Base-by-base conservation (phyloP, 768 basidiomycete genomes). In the Xerocomellus dryophilus region DNA sequence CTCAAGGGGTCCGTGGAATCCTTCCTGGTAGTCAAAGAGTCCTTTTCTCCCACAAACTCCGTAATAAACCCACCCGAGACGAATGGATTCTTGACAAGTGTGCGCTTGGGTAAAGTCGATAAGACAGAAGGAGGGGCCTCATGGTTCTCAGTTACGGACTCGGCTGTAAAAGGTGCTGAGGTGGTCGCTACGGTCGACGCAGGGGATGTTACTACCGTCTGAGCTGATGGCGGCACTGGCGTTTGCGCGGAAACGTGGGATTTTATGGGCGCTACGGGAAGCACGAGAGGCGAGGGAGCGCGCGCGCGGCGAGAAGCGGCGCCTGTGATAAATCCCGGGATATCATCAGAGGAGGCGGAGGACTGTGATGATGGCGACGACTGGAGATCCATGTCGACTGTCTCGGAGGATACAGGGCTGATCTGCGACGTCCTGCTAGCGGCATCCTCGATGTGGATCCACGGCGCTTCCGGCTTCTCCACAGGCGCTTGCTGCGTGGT, bases 41-140 rank as follows among this genome's bases (percentile, higher is more conserved):
- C 61, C 18, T 62, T 63, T 34, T 59, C 59, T 18, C 69, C 71
- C 31, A 71, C 70, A 34, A 80, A 79, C 46, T 77, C 77, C 14
- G 75, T 76, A 52, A 79, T 66, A 43, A 78, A 76, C 18, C 80
- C 78, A n/a, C 73, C 76, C 10, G 79, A 79, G 11, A 81, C 74
- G 51, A 81, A 80, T n/a, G 78, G 73, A 61, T 77, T 80, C 41
- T 64, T 62, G 36, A 71, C 43, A 4, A 57, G 38, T 8, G 59
- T 51, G 38, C 66, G 69, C 53, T 60, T 61, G 25, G 53, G 40
- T 40, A 34, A 45, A 4, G 35, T 18, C 15, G 57, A 47, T 38
- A 47, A 21, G 32, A 51, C 42, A 14, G 53, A 27, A 12, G 53
- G 31, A 21, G 56, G 47, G 8, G 47, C 27, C 29, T 52, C 55